phyloP scores from a whole-genome alignment of 2,329 filamentous ascomycete species.

The Magnaporthiopsis rhizophila region DNA sequence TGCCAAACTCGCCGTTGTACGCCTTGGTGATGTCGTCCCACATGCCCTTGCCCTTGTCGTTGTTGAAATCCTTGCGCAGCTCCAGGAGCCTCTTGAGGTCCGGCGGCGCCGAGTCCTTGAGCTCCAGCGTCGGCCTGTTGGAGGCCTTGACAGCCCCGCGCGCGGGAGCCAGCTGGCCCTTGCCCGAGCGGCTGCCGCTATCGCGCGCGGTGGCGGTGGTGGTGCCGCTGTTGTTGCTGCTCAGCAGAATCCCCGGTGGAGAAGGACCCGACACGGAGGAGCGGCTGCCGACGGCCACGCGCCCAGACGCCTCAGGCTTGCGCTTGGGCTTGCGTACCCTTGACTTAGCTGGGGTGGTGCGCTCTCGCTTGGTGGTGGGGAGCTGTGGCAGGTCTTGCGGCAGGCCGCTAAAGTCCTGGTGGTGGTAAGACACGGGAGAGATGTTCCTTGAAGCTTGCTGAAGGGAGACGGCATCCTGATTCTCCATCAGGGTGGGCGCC shows the following conservation, averaged over 20 bases:
- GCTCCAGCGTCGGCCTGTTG: conserved; percentile 15
- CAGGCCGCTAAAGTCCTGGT: not conserved
- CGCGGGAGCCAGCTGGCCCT: too few species aligned
- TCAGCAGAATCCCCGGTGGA: too few species aligned
- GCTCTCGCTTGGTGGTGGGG: not conserved
- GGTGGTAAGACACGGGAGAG: not conserved
- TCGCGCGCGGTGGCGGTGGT: too few species aligned
- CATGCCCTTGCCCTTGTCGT: conserved; percentile 48
- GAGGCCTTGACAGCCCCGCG: not conserved
- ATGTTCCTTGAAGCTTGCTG: not conserved
- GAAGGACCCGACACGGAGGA: too few species aligned
- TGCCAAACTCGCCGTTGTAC: conserved; percentile 27
- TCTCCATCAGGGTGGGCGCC: too few species aligned
- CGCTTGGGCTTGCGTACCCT: not conserved
- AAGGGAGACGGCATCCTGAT: too few species aligned
- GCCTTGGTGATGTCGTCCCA: conserved; percentile 44
- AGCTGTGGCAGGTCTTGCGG: not conserved
- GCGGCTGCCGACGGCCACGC: too few species aligned
- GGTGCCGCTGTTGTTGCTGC: too few species aligned
- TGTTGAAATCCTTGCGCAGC: conserved; percentile 35
- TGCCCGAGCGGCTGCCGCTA: too few species aligned
- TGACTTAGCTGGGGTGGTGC: not conserved
- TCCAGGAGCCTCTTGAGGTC: conserved; percentile 42
- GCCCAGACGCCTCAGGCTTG: too few species aligned
- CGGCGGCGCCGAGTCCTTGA: conserved; percentile 37